phyloP scores from a whole-genome alignment of 192 early-diverging fungal species.

The Linnemannia zychae region DNA sequence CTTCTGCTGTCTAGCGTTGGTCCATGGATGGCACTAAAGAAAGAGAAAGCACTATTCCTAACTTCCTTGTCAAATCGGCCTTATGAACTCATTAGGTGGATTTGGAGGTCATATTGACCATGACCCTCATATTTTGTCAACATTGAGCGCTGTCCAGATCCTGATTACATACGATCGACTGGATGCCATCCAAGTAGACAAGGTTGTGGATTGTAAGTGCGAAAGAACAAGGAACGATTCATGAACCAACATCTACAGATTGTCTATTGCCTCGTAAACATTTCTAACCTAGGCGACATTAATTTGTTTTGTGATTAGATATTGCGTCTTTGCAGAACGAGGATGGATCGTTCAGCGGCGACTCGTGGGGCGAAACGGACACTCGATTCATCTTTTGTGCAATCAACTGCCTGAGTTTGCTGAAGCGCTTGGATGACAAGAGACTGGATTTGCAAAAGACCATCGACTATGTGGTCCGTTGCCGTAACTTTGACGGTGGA shows the following conservation, averaged over 20 bases:
- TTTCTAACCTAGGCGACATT: not conserved
- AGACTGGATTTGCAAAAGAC: slow-evolving; percentile 72
- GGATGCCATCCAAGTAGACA: slow-evolving; percentile 76
- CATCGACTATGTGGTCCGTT: slow-evolving; percentile 78
- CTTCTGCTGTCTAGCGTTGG: not conserved
- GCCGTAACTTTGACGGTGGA: slow-evolving; percentile 97
- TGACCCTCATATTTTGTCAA: slow-evolving; percentile 93
- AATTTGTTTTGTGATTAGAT: slow-evolving; percentile 57
- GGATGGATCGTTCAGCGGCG: slow-evolving; percentile 90
- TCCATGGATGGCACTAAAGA: not conserved
- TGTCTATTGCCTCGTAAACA: not conserved
- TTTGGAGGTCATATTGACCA: slow-evolving; percentile 91
- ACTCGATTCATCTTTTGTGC: slow-evolving; percentile 94
- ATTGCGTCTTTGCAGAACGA: slow-evolving; percentile 71
- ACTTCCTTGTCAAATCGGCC: not conserved
- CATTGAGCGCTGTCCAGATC: slow-evolving; percentile 92
- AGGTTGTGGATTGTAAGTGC: slow-evolving; percentile 77
- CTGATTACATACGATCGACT: slow-evolving; percentile 86
- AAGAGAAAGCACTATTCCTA: not conserved
- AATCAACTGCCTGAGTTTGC: slow-evolving; percentile 81
- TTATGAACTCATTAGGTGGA: slow-evolving; percentile 68
- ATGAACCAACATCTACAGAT: not conserved
- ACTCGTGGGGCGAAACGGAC: slow-evolving; percentile 95
- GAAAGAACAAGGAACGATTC: not conserved
- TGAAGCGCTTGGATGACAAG: slow-evolving; percentile 77